phyloP scores from a whole-genome alignment of 1,139 yeast genomes.

The Sugiyamaella sp. region DNA sequence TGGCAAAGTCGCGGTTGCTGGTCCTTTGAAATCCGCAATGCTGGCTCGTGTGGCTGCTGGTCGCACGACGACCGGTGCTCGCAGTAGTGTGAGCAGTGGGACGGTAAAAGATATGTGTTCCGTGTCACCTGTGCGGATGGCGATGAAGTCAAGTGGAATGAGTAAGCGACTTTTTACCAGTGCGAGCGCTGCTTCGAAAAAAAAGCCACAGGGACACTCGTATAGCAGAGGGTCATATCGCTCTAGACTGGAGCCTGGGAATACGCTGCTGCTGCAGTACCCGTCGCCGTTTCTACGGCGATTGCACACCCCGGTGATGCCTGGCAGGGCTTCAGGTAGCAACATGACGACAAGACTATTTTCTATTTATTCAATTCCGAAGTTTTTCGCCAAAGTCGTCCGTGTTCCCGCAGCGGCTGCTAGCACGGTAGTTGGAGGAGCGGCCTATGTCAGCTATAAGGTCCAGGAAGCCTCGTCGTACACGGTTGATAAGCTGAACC shows the following conservation, averaged over 20 bases:
- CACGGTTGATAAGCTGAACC: slow-evolving; percentile 65
- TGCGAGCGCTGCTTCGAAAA: background rate
- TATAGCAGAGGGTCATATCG: background rate
- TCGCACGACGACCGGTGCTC: too few species aligned
- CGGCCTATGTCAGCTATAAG: slow-evolving; percentile 88
- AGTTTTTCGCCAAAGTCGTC: slow-evolving; percentile 57
- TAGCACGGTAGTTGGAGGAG: slow-evolving; percentile 92
- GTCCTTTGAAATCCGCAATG: too few species aligned
- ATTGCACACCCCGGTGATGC: slow-evolving; percentile 3
- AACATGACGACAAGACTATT: slow-evolving; percentile 20
- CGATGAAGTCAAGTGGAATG: too few species aligned
- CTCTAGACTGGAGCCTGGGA: slow-evolving; percentile 5
- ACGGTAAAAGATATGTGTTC: too few species aligned
- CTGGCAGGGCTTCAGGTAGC: background rate
- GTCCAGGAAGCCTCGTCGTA: slow-evolving; percentile 81
- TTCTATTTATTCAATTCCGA: slow-evolving; percentile 41
- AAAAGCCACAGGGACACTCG: too few species aligned
- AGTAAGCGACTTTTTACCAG: background rate
- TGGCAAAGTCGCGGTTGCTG: too few species aligned
- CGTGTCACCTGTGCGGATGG: too few species aligned
- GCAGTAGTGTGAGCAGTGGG: too few species aligned
- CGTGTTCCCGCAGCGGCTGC: slow-evolving; percentile 72
- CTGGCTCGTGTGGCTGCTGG: too few species aligned
- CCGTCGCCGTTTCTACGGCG: slow-evolving; percentile 6
- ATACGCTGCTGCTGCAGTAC: background rate